Evolutionary conservation across 495 filamentous ascomycete species (phyloP).

Genomic region (Talaromyces nanjingensis): DNA sequence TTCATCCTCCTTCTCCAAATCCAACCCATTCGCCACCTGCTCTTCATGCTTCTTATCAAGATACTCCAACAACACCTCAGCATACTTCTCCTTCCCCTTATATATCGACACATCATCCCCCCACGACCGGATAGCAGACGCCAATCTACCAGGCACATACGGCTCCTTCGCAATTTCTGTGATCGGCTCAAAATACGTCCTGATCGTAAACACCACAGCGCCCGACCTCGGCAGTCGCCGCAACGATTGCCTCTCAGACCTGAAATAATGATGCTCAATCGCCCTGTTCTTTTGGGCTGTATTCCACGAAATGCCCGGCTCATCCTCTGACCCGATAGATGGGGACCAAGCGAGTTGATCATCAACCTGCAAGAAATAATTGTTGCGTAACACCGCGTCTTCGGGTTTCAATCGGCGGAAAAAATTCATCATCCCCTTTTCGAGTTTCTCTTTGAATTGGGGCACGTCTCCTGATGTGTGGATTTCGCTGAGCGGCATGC

Average conservation of each 20-base stretch:
- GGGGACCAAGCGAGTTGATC: conserved; percentile 62
- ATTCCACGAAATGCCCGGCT: conserved; percentile 57
- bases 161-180: conserved; percentile 58
- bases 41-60: conserved; percentile 72
- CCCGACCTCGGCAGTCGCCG: conserved; percentile 66
- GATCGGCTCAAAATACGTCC: conserved; percentile 72
- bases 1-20: conserved; percentile 54
- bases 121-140: conserved; percentile 75
- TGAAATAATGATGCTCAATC: conserved; percentile 69
- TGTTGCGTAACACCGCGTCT: conserved; percentile 57
- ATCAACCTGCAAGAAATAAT: conserved; percentile 79
- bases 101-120: conserved; percentile 76
- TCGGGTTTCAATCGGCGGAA: conserved; percentile 60
- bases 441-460: conserved; percentile 65
- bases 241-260: conserved; percentile 73
- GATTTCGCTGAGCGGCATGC: conserved; percentile 77
- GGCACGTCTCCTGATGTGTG: conserved; percentile 80
- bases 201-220: conserved; percentile 72
- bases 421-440: conserved; percentile 79
- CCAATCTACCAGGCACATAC: conserved; percentile 65
- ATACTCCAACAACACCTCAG: conserved; percentile 74
- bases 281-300: conserved; percentile 71
- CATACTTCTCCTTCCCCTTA: conserved; percentile 77
- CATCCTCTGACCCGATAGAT: conserved; percentile 72
- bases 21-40: conserved; percentile 61